Evolutionary conservation across 352 stramenopile genomes (phyloP).

Genomic region (Globisporangium orthogonon): DNA sequence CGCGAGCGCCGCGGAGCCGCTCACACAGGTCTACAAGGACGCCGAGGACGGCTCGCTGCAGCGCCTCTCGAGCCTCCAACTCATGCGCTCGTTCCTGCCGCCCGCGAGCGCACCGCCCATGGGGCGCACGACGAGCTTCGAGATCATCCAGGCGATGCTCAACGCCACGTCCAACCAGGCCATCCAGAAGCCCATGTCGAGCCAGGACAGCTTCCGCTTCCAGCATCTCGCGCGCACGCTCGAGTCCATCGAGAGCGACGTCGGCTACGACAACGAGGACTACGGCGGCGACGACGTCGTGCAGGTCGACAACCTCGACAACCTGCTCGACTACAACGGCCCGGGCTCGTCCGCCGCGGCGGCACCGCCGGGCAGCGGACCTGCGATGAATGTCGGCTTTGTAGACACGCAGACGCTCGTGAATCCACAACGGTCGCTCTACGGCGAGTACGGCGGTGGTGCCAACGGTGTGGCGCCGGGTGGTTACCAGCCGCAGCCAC

Average conservation of each 20-base stretch:
- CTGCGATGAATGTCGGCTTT: slow-evolving; percentile 30
- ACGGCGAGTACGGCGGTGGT: slow-evolving; percentile 28
- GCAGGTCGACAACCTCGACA: slow-evolving; percentile 82
- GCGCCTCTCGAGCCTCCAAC: slow-evolving; percentile 66
- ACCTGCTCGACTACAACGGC: slow-evolving; percentile 72
- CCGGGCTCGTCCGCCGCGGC: not conserved
- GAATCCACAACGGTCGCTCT: slow-evolving; percentile 51
- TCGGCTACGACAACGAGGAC: slow-evolving; percentile 80
- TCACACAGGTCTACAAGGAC: slow-evolving; percentile 81
- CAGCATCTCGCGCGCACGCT: slow-evolving; percentile 73
- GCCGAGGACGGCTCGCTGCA: slow-evolving; percentile 61
- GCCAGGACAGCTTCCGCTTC: slow-evolving; percentile 83
- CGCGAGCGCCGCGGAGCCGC: slow-evolving; percentile 60
- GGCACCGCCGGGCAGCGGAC: not conserved
- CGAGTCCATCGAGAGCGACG: slow-evolving; percentile 77
- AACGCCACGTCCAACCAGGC: slow-evolving; percentile 80
- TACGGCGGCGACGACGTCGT: slow-evolving; percentile 78
- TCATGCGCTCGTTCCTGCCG: slow-evolving; percentile 77
- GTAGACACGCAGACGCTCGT: slow-evolving; percentile 63
- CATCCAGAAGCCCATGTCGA: slow-evolving; percentile 85
- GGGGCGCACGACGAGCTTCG: slow-evolving; percentile 80
- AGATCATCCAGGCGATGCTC: slow-evolving; percentile 86
- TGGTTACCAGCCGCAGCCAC: slow-evolving; percentile 23
- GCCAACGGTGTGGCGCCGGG: not conserved
- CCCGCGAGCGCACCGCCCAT: slow-evolving; percentile 27